Evolutionary conservation across 1,284 basidiomycete species (phyloP).

Genomic region (Athelia psychrophila): DNA sequence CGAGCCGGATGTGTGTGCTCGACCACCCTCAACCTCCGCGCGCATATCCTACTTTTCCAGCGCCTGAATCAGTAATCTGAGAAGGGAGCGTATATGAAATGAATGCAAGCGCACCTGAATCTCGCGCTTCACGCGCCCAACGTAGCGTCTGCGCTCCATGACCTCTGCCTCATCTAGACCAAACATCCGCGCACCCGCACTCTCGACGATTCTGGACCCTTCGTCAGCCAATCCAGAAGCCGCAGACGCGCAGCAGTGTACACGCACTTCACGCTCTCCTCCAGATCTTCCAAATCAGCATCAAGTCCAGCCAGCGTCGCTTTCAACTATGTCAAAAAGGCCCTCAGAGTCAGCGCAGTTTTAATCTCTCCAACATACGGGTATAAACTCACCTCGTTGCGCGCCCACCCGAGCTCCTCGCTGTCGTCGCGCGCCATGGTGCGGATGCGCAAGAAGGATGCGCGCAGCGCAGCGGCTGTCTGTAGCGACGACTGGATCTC

Average conservation of each 20-base stretch:
- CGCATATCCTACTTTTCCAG: slow-evolving; percentile 66
- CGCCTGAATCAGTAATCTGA: slow-evolving; percentile 16
- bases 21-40: slow-evolving; percentile 40
- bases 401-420: slow-evolving; percentile 72
- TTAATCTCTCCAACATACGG: neutral
- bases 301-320: slow-evolving; percentile 75
- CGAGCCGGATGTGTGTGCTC: slow-evolving; percentile 1
- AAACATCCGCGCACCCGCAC: slow-evolving; percentile 79
- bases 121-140: slow-evolving; percentile 67
- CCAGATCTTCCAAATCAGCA: slow-evolving; percentile 83
- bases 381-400: slow-evolving; percentile 60
- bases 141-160: slow-evolving; percentile 67
- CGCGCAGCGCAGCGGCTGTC: slow-evolving; percentile 62
- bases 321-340: slow-evolving; percentile 50
- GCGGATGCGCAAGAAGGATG: slow-evolving; percentile 76
- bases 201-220: slow-evolving; percentile 73
- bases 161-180: slow-evolving; percentile 78
- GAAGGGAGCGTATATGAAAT: slow-evolving; percentile 6
- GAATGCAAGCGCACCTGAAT: slow-evolving; percentile 65
- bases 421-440: slow-evolving; percentile 65
- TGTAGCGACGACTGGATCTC: slow-evolving; percentile 74
- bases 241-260: slow-evolving; percentile 1
- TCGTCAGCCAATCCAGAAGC: neutral
- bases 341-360: neutral
- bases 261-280: slow-evolving; percentile 79